Evolutionary conservation across 2,329 filamentous ascomycete species (phyloP), one percentile per base, ranked within the genome.

Genomic region (Stagonosporopsis cucurbitacearum): DNA sequence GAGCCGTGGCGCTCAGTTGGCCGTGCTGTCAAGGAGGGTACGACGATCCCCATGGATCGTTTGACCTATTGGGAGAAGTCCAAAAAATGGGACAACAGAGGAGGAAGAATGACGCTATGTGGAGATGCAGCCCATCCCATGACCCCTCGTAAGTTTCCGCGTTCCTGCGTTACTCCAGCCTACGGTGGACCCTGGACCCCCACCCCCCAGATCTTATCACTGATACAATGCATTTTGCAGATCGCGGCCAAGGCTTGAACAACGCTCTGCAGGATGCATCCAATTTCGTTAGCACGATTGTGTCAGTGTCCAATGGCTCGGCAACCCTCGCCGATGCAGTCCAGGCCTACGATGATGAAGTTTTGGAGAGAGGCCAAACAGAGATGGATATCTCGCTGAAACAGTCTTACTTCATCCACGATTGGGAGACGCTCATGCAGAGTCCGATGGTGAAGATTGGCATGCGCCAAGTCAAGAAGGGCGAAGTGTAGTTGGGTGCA

Each of bases 351-450:
- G 62, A 78, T 45, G 60, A 67, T 25, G 76, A 78, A 53, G 70
- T 78, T 60, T 64, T 79, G 17, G 61, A 69, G n/a, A 71, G 80
- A 35, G 76, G 74, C 12, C 75, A 75, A 8, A 75, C 75, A 28
- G 80, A 83, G 62, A 79, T 82, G 49, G 64, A 71, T 19, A 62
- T 77, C 6, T 79, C 77, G 25, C 71, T 77, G 22, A 67, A 73
- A 53, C 81, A 81, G 59, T 78, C 76, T 12, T 64, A 70, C 52
- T 80, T 82, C 75, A 59, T 82, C 32, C 79, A 82, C 64, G 74
- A 82, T 33, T 68, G 66, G 67, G 62, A 65, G 7, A 69, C 60
- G 37, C 40, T 69, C 49, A 69, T 65, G 65, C 52, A 59, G 50
- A 69, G 66, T 54, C 67, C 64, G 2, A 69, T 69, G 62, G 58